phyloP scores from a whole-genome alignment of 805 yeast species.

The Starmerella sp. region DNA sequence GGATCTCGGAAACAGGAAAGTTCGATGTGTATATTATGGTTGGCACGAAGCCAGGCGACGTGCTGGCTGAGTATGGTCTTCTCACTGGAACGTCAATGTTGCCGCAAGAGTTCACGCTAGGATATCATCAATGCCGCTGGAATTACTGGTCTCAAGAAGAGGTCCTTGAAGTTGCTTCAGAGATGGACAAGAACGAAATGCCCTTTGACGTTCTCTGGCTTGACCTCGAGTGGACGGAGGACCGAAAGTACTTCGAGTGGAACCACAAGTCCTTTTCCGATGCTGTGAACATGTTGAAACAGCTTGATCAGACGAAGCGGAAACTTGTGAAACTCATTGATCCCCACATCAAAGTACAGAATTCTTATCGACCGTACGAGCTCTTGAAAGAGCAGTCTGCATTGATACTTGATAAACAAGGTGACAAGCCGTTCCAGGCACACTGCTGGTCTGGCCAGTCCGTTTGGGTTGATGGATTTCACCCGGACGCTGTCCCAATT shows the following conservation, averaged over 20 bases:
- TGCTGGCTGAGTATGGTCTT: slow-evolving; percentile 50
- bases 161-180: slow-evolving; percentile 55
- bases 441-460: slow-evolving; percentile 99
- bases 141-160: slow-evolving; percentile 84
- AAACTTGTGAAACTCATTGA: slow-evolving; percentile 78
- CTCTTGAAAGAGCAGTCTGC: slow-evolving; percentile 36
- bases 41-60: slow-evolving; percentile 44
- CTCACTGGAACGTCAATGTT: slow-evolving; percentile 63
- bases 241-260: slow-evolving; percentile 90
- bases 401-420: slow-evolving; percentile 31
- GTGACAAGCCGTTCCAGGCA: slow-evolving; percentile 48
- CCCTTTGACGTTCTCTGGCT: slow-evolving; percentile 93
- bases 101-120: slow-evolving; percentile 71
- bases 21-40: slow-evolving; percentile 63
- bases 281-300: slow-evolving; percentile 55
- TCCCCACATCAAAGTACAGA: slow-evolving; percentile 65
- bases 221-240: slow-evolving; percentile 83
- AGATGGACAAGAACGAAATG: slow-evolving; percentile 60
- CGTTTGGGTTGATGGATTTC: slow-evolving; percentile 80
- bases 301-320: slow-evolving; percentile 61
- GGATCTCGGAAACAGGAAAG: slow-evolving; percentile 88
- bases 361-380: slow-evolving; percentile 53
- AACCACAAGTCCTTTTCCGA: slow-evolving; percentile 58
- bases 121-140: slow-evolving; percentile 97
- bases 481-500: slow-evolving; percentile 45